phyloP scores from a whole-genome alignment of 1,284 basidiomycete species.

The Albatrellus sp. region DNA sequence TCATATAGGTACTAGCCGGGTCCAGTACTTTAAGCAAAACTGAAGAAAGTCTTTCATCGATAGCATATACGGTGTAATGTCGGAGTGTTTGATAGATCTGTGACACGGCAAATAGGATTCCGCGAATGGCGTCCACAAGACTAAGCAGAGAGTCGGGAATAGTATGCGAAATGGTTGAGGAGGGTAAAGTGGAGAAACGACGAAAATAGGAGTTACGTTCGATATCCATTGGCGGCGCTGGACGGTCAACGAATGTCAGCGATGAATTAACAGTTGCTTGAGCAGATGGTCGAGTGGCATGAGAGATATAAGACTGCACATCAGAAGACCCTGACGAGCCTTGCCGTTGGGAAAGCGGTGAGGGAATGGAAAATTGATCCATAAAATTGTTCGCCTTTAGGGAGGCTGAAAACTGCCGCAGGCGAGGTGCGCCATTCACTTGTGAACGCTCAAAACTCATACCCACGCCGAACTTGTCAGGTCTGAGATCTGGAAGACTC shows the following conservation, averaged over 20 bases:
- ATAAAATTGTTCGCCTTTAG: conserved; percentile 13
- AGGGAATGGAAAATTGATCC: conserved; percentile 31
- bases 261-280: conserved; percentile 28
- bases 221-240: conserved; percentile 50
- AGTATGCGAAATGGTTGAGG: conserved; percentile 51
- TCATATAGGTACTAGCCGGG: conserved; percentile 75
- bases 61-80: conserved; percentile 80
- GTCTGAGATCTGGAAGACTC: conserved; percentile 79
- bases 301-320: conserved; percentile 19
- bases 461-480: conserved; percentile 29
- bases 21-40: conserved; percentile 78
- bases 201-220: conserved; percentile 93
- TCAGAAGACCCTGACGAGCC: conserved; percentile 30
- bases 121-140: conserved; percentile 81
- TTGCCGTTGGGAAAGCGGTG: conserved; percentile 28
- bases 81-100: conserved; percentile 87
- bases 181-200: conserved; percentile 68
- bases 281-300: conserved; percentile 17
- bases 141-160: conserved; percentile 65
- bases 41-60: conserved; percentile 77
- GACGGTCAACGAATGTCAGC: conserved; percentile 26
- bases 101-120: conserved; percentile 85
- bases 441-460: conserved; percentile 5
- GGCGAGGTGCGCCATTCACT: conserved; percentile 1
- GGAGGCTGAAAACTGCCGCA: conserved; percentile 6